A percentile compares a stretch with the other conserved stretches of the same genome.
Conservation (phyloP, 345 rosid species). For the Citrus maxima region DNA sequence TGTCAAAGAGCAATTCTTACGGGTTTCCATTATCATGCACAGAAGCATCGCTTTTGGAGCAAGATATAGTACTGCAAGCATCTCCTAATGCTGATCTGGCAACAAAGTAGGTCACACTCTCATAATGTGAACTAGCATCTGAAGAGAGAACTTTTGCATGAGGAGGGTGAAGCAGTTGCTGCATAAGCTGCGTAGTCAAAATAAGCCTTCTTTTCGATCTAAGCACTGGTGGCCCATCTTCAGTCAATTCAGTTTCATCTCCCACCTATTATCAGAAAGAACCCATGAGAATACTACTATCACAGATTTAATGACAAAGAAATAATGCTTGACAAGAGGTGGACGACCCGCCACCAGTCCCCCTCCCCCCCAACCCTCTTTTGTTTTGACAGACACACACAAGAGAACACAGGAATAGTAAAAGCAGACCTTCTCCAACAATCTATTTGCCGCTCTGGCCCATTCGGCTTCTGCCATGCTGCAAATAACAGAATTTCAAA, state of each 20-base stretch:
- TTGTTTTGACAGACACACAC: background rate
- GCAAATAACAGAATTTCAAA: conserved; percentile 26
- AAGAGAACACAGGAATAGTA: background rate
- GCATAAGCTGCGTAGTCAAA: conserved; percentile 77
- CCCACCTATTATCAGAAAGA: conserved; percentile 49
- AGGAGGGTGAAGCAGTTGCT: conserved; percentile 59
- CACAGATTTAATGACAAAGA: background rate
- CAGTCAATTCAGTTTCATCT: conserved; percentile 46
- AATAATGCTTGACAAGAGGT: background rate
- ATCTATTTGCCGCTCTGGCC: conserved; percentile 58
- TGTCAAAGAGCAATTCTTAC: conserved; percentile 43
- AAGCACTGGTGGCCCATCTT: conserved; percentile 39
- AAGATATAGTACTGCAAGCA: conserved; percentile 52
- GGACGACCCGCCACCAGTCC: background rate
- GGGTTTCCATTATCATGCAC: conserved; percentile 31
- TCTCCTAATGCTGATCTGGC: conserved; percentile 66
- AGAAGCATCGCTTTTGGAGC: conserved; percentile 27
- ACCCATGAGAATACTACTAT: conserved; percentile 10
- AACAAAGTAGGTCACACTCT: conserved; percentile 45
- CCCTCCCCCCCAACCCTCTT: background rate
- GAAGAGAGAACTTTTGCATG: conserved; percentile 48
- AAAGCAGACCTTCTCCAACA: conserved; percentile 67
- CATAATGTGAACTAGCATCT: conserved; percentile 47
- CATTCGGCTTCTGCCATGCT: conserved; percentile 71
- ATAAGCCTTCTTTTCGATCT: conserved; percentile 78